These are phyloP conservation scores for Salvia miltiorrhiza DNA, from an alignment of 257 asterid genomes.

Conservation along the genomic window DNA sequence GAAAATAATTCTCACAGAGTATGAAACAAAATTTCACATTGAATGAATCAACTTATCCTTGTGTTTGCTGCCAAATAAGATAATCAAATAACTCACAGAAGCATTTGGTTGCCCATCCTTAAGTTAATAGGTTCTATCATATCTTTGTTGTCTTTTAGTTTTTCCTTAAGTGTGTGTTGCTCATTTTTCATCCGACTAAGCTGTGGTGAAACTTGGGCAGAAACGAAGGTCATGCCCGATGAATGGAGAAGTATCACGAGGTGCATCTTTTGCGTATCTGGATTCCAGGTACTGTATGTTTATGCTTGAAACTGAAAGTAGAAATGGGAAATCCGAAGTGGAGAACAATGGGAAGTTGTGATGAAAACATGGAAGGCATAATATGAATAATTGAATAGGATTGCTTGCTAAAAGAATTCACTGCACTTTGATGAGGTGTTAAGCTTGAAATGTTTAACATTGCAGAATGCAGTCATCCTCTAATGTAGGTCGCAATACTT, in stretches of 20 bases:
- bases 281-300: conserved; percentile 53
- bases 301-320: conserved; percentile 3
- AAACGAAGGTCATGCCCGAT: conserved; percentile 61
- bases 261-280: conserved; percentile 55
- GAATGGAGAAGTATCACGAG: conserved; percentile 47
- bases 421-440: not conserved
- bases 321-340: not conserved
- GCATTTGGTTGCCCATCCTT: too few relatives aligned
- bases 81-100: too few relatives aligned
- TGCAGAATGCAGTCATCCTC: conserved; percentile 49
- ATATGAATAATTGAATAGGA: not conserved
- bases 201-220: conserved; percentile 50
- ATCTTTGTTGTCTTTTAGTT: too few relatives aligned
- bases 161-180: too few relatives aligned
- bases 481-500: conserved; percentile 41
- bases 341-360: not conserved
- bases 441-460: conserved; percentile 7
- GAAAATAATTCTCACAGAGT: too few relatives aligned
- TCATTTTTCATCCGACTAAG: not conserved
- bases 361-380: conserved; percentile 10
- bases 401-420: not conserved
- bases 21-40: too few relatives aligned
- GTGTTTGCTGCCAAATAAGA: too few relatives aligned
- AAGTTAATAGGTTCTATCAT: too few relatives aligned
- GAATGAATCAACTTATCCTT: too few relatives aligned